Evolutionary conservation across 2,329 filamentous ascomycete genomes (phyloP), one percentile per base, ranked within the genome.

Genomic region (Arthrobotrys entomopaga): DNA sequence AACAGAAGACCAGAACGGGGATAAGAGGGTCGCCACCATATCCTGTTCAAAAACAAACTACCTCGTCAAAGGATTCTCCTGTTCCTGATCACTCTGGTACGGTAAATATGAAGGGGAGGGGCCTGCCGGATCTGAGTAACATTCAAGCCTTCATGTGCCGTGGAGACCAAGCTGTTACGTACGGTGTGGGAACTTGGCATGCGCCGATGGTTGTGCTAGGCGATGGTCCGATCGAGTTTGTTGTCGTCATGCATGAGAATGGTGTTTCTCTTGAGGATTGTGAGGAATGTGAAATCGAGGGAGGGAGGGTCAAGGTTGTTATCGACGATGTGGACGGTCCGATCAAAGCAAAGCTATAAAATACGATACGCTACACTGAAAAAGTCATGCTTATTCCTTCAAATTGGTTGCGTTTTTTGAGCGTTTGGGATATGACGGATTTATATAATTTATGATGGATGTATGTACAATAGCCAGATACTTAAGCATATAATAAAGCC

Each of bases 161-260:
- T 57, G 89, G 88, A 1, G 85, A 86, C 22, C 92, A 97, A 83
- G 93, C 92, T 10, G 92, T 99, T 13, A 97, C 93, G 1, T 99
- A 98, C 81, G 92, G 87, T 0, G 89, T 91, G 0, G 95, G 92
- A 3, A 97, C 93, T 63, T 99, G 90, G 94, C 95, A 99, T 84
- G 93, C 94, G 75, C 95, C 95, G 0, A 98, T 99, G 94, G 91
- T 93, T 13, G 93, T 92, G 15, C 82, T 98, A 56, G 93, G 93
- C 0, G 81, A 82, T 50, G 82, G 84, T 63, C 85, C 88, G 19
- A 84, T 97, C 54, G 92, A 95, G 80, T 98, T 97, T 81, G 87
- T 96, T 3, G 94, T 98, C 1, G 87, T 91, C 77, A 94, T 98
- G 83, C 95, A 91, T 83, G 89, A 89, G 38, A 98, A 96, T 81